Evolutionary conservation across 108 stramenopile species (phyloP).

Genomic region (Bacterosira constricta): DNA sequence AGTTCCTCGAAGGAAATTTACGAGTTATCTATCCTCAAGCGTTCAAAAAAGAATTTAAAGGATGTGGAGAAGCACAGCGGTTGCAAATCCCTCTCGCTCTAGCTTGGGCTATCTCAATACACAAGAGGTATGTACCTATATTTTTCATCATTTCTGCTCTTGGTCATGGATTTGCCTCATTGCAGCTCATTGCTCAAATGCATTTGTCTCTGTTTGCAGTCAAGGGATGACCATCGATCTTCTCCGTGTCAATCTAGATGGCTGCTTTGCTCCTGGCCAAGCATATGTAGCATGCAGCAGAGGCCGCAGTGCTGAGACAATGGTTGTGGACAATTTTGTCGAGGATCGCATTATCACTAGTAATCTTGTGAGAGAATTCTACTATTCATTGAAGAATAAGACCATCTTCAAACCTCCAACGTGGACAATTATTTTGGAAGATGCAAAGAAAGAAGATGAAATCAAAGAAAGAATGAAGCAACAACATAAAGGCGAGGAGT

Average conservation of each 20-base stretch:
- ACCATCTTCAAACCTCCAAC: not conserved
- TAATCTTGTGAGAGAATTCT: slow-evolving; percentile 14
- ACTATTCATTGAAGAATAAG: not conserved
- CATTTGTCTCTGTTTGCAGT: not conserved
- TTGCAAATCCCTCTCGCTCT: slow-evolving; percentile 34
- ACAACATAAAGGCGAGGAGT: not conserved
- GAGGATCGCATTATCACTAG: slow-evolving; percentile 10
- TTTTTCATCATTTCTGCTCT: not conserved
- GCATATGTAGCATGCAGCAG: slow-evolving; percentile 27
- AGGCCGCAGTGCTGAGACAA: slow-evolving; percentile 14
- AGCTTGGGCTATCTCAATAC: slow-evolving; percentile 42
- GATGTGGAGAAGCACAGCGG: not conserved
- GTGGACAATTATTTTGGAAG: not conserved
- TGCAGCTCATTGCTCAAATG: not conserved
- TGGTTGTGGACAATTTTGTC: slow-evolving; percentile 10
- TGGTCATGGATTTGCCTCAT: not conserved
- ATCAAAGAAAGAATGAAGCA: not conserved
- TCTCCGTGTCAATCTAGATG: slow-evolving; percentile 2
- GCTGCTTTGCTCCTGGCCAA: slow-evolving; percentile 25
- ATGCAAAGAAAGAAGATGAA: not conserved
- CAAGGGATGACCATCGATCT: slow-evolving; percentile 16
- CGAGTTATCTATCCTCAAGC: not conserved
- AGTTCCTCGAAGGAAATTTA: slow-evolving; percentile 8
- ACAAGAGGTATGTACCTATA: slow-evolving; percentile 16
- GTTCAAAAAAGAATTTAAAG: slow-evolving; percentile 15